phyloP scores from a whole-genome alignment of 805 yeast genomes.

The Yamadazyma philogaea region DNA sequence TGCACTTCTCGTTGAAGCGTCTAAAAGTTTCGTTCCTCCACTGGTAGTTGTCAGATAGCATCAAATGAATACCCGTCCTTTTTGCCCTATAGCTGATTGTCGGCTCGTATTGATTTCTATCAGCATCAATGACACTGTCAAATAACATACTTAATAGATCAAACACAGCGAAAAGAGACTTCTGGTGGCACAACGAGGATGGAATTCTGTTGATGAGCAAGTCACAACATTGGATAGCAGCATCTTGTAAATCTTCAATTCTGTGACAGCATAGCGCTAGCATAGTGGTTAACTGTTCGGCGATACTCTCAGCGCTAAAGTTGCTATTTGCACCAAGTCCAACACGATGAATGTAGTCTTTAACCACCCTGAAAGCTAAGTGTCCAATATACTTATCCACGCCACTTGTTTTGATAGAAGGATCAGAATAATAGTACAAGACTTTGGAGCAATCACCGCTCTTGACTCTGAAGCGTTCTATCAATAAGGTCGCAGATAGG shows the following conservation, averaged over 20 bases:
- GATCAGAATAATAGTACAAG: slow-evolving; percentile 80
- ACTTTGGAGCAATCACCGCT: slow-evolving; percentile 80
- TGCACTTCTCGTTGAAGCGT: slow-evolving; percentile 55
- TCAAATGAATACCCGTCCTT: slow-evolving; percentile 46
- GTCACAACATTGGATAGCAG: slow-evolving; percentile 77
- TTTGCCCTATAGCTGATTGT: slow-evolving; percentile 55
- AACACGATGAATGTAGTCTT: slow-evolving; percentile 53
- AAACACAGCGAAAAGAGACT: slow-evolving; percentile 70
- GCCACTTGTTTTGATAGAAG: slow-evolving; percentile 61
- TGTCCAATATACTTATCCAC: slow-evolving; percentile 66
- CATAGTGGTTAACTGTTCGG: slow-evolving; percentile 66
- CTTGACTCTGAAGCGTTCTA: slow-evolving; percentile 75
- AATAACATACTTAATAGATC: slow-evolving; percentile 78
- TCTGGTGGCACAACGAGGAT: slow-evolving; percentile 70
- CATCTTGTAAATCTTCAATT: slow-evolving; percentile 65
- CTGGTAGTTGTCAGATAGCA: slow-evolving; percentile 68
- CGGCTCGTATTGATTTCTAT: slow-evolving; percentile 81
- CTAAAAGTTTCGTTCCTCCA: slow-evolving; percentile 73
- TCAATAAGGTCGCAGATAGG: slow-evolving; percentile 72
- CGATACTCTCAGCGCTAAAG: slow-evolving; percentile 54
- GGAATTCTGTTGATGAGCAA: slow-evolving; percentile 65
- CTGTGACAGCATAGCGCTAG: slow-evolving; percentile 76
- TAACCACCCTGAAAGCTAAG: slow-evolving; percentile 58
- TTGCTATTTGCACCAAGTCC: slow-evolving; percentile 50
- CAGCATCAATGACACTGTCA: slow-evolving; percentile 80